Percentiles rank a stretch among this genome's conserved stretches.
Conservation (phyloP, 2,329 filamentous ascomycete species). For the Elsinoe necatrix region DNA sequence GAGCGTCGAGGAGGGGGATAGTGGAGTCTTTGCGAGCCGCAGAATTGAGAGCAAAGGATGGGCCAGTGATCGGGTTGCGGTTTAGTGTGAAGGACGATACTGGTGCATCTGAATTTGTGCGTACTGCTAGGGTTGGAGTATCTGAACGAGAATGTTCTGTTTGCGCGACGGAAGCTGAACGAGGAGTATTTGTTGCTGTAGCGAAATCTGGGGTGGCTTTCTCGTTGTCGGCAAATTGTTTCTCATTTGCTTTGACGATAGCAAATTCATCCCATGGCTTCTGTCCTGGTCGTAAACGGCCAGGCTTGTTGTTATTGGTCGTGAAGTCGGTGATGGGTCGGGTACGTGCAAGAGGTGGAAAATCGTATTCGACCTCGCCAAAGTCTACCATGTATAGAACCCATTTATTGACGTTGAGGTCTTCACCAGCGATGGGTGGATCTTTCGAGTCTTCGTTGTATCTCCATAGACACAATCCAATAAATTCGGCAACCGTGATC, state of each 20-base stretch:
- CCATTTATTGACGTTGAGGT: constrained; percentile 74
- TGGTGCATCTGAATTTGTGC: constrained; percentile 17
- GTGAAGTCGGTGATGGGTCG: constrained; percentile 71
- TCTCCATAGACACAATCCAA: constrained; percentile 68
- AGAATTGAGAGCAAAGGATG: constrained; percentile 40
- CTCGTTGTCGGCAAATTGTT: constrained; percentile 62
- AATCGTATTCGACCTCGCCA: constrained; percentile 77
- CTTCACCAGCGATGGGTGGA: constrained; percentile 55
- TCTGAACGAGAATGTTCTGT: constrained; percentile 17
- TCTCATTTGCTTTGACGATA: constrained; percentile 61
- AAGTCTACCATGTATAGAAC: constrained; percentile 76
- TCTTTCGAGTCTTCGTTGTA: constrained; percentile 70
- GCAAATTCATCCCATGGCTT: constrained; percentile 78
- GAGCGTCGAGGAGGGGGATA: constrained; percentile 35
- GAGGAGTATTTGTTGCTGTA: constrained; percentile 24
- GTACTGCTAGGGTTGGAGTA: constrained; percentile 20
- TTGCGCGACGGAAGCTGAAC: constrained; percentile 6
- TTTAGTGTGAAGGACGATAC: constrained; percentile 33
- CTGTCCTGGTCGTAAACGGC: constrained; percentile 57
- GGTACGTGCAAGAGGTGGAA: constrained; percentile 66
- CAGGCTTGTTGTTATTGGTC: constrained; percentile 63
- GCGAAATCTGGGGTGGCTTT: constrained; percentile 57
- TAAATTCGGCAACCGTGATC: constrained; percentile 70
- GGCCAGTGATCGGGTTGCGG: constrained; percentile 43
- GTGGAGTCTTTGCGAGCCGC: constrained; percentile 38